Conservation (phyloP, 2,329 filamentous ascomycete genomes). For the Calonectria hongkongensis region DNA sequence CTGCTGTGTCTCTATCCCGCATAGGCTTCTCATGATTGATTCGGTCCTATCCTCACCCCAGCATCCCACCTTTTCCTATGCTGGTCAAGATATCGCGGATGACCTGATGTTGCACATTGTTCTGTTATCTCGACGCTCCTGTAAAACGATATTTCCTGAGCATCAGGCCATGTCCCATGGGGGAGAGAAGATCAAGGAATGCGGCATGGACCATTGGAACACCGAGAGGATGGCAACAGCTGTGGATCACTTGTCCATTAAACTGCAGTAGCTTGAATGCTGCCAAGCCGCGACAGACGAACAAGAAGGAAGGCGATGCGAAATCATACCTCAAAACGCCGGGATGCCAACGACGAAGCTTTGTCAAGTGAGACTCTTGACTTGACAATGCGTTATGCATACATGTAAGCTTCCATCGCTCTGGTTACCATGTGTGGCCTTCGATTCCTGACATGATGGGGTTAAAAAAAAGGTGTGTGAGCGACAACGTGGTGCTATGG, state of each 20-base stretch:
- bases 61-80: slow-evolving; percentile 38
- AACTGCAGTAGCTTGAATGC: slow-evolving; percentile 39
- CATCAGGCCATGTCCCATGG: slow-evolving; percentile 49
- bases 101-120: slow-evolving; percentile 34
- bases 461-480: slow-evolving; percentile 24
- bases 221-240: slow-evolving; percentile 29
- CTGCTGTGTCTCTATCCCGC: slow-evolving; percentile 22
- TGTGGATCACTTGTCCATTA: slow-evolving; percentile 26
- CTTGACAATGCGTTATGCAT: slow-evolving; percentile 42
- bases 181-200: slow-evolving; percentile 20
- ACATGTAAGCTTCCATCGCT: slow-evolving; percentile 34
- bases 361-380: slow-evolving; percentile 32
- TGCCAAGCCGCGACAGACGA: slow-evolving; percentile 34
- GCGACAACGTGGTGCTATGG: slow-evolving; percentile 26
- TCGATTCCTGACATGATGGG: neutral
- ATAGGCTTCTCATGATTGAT: slow-evolving; percentile 31
- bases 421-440: slow-evolving; percentile 25
- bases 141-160: slow-evolving; percentile 32
- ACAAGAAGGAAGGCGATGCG: slow-evolving; percentile 30
- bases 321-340: slow-evolving; percentile 26
- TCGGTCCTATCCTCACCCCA: slow-evolving; percentile 36
- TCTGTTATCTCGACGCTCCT: slow-evolving; percentile 32
- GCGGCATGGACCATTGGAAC: slow-evolving; percentile 33
- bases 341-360: slow-evolving; percentile 27
- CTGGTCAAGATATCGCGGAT: slow-evolving; percentile 44